Evolutionary conservation across 139 green algal genomes (phyloP).

Genomic region (Trebouxia sp.): DNA sequence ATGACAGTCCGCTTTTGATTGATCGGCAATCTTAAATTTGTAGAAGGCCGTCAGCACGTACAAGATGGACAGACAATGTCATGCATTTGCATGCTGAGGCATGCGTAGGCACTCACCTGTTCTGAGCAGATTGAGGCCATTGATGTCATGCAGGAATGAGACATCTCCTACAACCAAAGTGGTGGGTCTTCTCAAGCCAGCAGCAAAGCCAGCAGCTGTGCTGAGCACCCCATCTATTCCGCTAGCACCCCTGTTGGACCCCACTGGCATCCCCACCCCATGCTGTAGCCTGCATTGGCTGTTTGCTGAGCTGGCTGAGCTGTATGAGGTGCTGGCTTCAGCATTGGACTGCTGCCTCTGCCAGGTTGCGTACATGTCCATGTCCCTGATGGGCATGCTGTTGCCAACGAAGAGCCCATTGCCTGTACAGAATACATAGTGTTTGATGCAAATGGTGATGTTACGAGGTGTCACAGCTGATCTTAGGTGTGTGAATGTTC

Average conservation of each 20-base stretch:
- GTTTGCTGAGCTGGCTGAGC: background rate
- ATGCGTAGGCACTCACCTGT: slow-evolving; percentile 39
- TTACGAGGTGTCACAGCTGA: no score
- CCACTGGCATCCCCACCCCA: slow-evolving; percentile 50
- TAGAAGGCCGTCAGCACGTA: no score
- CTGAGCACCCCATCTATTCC: slow-evolving; percentile 97
- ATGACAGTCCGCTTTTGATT: no score
- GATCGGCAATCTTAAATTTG: no score
- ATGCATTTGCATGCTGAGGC: no score
- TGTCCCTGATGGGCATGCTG: slow-evolving; percentile 97
- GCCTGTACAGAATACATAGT: slow-evolving; percentile 34
- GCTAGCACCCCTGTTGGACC: slow-evolving; percentile 90
- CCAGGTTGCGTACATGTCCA: slow-evolving; percentile 89
- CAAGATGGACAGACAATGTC: no score
- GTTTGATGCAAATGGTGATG: no score
- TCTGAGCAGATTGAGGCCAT: slow-evolving; percentile 90
- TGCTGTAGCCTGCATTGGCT: slow-evolving; percentile 19
- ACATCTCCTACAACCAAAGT: slow-evolving; percentile 96
- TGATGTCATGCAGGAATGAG: slow-evolving; percentile 98
- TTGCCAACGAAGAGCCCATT: slow-evolving; percentile 96
- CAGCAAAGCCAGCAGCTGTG: slow-evolving; percentile 90
- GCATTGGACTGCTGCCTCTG: background rate
- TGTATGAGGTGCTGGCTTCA: background rate
- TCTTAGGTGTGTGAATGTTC: no score
- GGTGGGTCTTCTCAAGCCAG: slow-evolving; percentile 68